These are phyloP conservation scores for Thielaviopsis cerberus DNA, from an alignment of 2,329 filamentous ascomycete genomes.

Conservation along the genomic window DNA sequence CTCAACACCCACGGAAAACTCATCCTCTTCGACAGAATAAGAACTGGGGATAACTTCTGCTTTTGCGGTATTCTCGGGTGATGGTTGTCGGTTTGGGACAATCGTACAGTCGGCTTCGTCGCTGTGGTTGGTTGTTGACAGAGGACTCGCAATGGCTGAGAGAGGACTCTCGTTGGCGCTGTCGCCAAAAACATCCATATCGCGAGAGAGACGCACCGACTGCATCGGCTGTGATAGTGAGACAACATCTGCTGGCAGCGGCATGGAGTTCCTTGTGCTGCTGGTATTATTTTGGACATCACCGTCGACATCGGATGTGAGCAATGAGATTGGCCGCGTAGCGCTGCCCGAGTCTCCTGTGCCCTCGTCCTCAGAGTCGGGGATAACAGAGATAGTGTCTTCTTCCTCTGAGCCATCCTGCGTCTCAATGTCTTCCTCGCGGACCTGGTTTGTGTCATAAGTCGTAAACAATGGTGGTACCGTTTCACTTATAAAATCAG, in stretches of 20 bases:
- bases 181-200: too few relatives aligned
- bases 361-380: constrained; percentile 8
- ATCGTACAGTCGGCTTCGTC: background rate
- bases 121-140: background rate
- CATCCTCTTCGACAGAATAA: constrained; percentile 8
- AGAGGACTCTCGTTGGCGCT: background rate
- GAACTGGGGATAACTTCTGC: too few relatives aligned
- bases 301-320: background rate
- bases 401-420: constrained; percentile 9
- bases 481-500: background rate
- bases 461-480: background rate
- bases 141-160: background rate
- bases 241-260: background rate
- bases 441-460: background rate
- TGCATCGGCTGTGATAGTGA: background rate
- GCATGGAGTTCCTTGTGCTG: background rate
- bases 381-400: constrained; percentile 10
- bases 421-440: constrained; percentile 8
- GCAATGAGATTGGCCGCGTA: background rate
- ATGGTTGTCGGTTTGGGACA: background rate
- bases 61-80: too few relatives aligned
- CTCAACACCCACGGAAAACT: constrained; percentile 18
- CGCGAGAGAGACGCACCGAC: too few relatives aligned
- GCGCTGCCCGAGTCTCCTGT: background rate
- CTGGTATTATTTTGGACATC: background rate